These are phyloP conservation scores for Botrytis sinoallii DNA, from an alignment of 2,329 filamentous ascomycete genomes.

Conservation along the genomic window DNA sequence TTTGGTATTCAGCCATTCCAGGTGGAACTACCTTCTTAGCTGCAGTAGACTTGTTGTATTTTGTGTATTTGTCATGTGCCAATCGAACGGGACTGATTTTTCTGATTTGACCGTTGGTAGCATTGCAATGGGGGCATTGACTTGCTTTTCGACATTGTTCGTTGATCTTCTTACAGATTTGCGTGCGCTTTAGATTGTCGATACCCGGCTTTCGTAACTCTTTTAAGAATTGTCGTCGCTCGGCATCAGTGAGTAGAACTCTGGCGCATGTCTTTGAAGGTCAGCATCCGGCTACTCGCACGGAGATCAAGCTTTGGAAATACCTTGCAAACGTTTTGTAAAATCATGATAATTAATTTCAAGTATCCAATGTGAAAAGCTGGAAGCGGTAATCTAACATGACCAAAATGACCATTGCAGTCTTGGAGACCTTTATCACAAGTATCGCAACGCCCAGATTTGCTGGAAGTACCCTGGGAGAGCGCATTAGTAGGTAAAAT, in stretches of 20 bases:
- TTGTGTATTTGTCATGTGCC: constrained; percentile 85
- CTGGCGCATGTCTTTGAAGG: constrained; percentile 66
- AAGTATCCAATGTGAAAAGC: constrained; percentile 96
- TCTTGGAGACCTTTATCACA: constrained; percentile 77
- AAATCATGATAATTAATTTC: constrained; percentile 84
- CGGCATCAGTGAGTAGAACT: constrained; percentile 76
- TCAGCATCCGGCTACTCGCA: constrained; percentile 23
- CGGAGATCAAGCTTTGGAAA: constrained; percentile 18
- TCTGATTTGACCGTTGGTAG: constrained; percentile 85
- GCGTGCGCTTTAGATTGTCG: constrained; percentile 81
- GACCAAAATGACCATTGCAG: constrained; percentile 94
- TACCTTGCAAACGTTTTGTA: constrained; percentile 92
- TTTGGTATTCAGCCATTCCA: constrained; percentile 81
- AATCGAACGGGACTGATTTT: constrained; percentile 93
- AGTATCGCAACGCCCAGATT: constrained; percentile 74
- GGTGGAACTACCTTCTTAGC: constrained; percentile 78
- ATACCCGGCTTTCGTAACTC: constrained; percentile 77
- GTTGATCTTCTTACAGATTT: constrained; percentile 83
- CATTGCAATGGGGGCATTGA: constrained; percentile 74
- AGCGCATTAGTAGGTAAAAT: not conserved
- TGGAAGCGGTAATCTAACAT: constrained; percentile 85
- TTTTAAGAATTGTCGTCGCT: constrained; percentile 73
- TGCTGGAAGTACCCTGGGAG: constrained; percentile 74
- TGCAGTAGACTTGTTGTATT: constrained; percentile 85
- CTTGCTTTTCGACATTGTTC: constrained; percentile 87